Evolutionary conservation across 495 filamentous ascomycete genomes (phyloP), one percentile per base, ranked within the genome.

Genomic region (Halenospora varia): DNA sequence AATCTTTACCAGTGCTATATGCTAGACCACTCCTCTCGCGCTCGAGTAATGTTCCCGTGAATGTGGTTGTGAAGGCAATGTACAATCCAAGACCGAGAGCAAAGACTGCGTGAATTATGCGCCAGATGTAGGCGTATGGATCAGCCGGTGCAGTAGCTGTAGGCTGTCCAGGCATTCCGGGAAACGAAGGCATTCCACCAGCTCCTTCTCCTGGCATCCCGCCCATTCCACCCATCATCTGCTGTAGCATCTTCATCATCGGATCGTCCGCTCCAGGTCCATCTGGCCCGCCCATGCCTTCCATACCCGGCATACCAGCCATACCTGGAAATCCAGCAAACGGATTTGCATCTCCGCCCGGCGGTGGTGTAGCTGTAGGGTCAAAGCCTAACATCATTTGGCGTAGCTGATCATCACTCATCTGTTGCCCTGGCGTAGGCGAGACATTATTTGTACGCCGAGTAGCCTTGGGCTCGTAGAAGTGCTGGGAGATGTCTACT

Each of bases 91-190:
- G 74, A 0, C 73, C 70, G 11, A 95, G 66, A 0, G 90, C 83
- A 69, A 92, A 88, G 0, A 90, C 40, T 2, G 84, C 81, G 70
- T 96, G 92, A 15, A 94, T 66, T 13, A 89, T 75, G 51, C 88
- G 84, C 89, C 90, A 96, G 0, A 90, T 55, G 55, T 82, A 78
- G 1, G 65, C 62, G 39, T 60, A 63, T 13, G 65, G 58, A 41
- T 71, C 74, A 1, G 63, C 73, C 20, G 69, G 64, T 24, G 62
- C 73, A 48, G 64, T 67, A 51, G 65, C 68, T 6, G 66, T 53
- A 11, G 60, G 44, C 24, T 66, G 50, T 25, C 60, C 42, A 17
- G 42, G 42, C 20, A 25, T 35, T 18, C 62, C 66, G 47, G 70
- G 51, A 60, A 70, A 62, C 41, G 67, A 47, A 48, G 73, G 62